Percentiles rank a stretch among this genome's conserved stretches.
Evolutionary conservation across 345 rosid genomes (phyloP).

Genomic region (Rhodamnia argentea): DNA sequence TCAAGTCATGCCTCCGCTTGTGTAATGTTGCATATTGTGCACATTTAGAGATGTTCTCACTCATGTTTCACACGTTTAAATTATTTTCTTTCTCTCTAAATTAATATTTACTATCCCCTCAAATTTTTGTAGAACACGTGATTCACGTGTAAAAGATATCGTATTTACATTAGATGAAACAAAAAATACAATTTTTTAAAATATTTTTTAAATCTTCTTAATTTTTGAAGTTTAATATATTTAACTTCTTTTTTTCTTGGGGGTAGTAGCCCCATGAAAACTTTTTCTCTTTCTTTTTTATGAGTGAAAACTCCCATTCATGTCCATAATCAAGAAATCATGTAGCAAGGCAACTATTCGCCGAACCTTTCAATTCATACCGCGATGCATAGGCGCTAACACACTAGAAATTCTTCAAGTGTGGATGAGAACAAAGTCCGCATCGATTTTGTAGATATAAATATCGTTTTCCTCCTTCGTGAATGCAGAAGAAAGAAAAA

Average conservation of each 20-base stretch:
- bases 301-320: neutral
- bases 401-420: neutral
- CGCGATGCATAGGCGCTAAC: neutral
- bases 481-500: neutral
- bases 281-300: neutral
- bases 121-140: no score
- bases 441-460: neutral
- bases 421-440: neutral
- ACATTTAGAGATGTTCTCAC: neutral
- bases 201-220: no score
- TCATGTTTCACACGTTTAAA: no score
- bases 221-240: no score
- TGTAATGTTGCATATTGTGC: neutral
- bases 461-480: neutral
- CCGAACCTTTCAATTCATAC: neutral
- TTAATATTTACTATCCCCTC: no score
- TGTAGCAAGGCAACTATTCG: neutral
- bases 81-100: no score
- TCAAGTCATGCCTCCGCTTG: no score
- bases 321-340: neutral
- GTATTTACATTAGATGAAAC: no score
- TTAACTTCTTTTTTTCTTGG: neutral
- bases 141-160: no score
- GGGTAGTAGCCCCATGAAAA: neutral
- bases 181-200: no score